A percentile compares a stretch with the other conserved stretches of the same genome.
phyloP scores from a whole-genome alignment of 2,329 filamentous ascomycete genomes.

The Ceratocystis albifundus region DNA sequence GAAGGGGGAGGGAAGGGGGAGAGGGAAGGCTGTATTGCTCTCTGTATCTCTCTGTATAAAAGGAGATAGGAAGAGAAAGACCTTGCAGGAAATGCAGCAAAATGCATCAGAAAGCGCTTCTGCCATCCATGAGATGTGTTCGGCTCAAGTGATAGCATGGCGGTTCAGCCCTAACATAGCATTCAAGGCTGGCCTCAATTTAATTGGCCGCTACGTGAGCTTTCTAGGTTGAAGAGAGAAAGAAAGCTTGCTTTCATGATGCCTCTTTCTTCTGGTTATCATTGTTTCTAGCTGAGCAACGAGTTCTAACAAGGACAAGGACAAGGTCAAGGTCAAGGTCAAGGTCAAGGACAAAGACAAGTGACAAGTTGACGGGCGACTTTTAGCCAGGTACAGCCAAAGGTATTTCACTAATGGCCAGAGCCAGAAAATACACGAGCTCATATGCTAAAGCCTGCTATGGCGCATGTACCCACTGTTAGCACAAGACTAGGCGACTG shows the following conservation, averaged over 20 bases:
- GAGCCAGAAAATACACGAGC: not conserved
- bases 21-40: too few relatives aligned
- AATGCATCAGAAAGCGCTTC: not conserved
- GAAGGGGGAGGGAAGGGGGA: too few relatives aligned
- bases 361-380: too few relatives aligned
- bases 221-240: not conserved
- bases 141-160: too few relatives aligned
- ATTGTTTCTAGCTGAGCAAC: not conserved
- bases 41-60: not conserved
- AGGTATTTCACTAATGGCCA: not conserved
- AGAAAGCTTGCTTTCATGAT: not conserved
- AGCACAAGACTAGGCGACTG: constrained; percentile 19
- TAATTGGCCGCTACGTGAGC: not conserved
- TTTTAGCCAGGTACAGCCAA: not conserved
- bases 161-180: not conserved
- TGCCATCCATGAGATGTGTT: too few relatives aligned
- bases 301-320: not conserved
- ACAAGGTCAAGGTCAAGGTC: too few relatives aligned
- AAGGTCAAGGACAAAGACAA: not conserved
- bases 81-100: not conserved
- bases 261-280: not conserved
- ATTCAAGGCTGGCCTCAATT: constrained; percentile 5
- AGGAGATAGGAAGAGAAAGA: not conserved
- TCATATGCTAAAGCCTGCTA: not conserved
- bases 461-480: constrained; percentile 18